Evolutionary conservation across 768 basidiomycete genomes (phyloP).

Genomic region (Auricularia sp.): DNA sequence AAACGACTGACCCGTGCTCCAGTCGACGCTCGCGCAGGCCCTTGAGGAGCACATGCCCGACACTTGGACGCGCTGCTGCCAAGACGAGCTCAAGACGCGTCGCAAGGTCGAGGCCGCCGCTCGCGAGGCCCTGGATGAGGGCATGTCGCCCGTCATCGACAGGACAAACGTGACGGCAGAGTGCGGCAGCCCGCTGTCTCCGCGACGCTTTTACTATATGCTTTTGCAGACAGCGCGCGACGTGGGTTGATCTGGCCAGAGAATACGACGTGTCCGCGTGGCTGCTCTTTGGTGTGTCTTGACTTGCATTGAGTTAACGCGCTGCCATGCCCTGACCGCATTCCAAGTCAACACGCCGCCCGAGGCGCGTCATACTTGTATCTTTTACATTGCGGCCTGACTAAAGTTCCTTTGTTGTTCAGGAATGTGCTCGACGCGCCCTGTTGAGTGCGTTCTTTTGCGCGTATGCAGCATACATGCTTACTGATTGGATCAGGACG

Average conservation of each 20-base stretch:
- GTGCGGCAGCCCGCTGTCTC: not conserved
- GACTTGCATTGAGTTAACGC: not conserved
- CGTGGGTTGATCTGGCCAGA: not conserved
- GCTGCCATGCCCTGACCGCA: not conserved
- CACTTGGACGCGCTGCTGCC: not conserved
- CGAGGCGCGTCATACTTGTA: not conserved
- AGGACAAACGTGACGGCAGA: not conserved
- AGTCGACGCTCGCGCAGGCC: not conserved
- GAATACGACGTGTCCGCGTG: not conserved
- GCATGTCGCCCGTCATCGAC: not conserved
- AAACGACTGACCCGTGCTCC: not conserved
- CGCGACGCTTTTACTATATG: not conserved
- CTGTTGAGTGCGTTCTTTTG: not conserved
- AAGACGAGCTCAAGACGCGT: constrained; percentile 1
- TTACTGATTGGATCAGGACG: not conserved
- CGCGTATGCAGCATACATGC: not conserved
- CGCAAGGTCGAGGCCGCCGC: not conserved
- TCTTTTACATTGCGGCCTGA: not conserved
- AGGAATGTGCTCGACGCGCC: not conserved
- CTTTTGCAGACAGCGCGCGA: not conserved
- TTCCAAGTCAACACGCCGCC: not conserved
- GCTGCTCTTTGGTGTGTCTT: not conserved
- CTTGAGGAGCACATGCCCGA: not conserved
- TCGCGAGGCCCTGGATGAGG: not conserved
- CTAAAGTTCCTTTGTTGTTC: not conserved